Evolutionary conservation across 179 eudicot species (phyloP).

Genomic region (Beta macrorhiza): DNA sequence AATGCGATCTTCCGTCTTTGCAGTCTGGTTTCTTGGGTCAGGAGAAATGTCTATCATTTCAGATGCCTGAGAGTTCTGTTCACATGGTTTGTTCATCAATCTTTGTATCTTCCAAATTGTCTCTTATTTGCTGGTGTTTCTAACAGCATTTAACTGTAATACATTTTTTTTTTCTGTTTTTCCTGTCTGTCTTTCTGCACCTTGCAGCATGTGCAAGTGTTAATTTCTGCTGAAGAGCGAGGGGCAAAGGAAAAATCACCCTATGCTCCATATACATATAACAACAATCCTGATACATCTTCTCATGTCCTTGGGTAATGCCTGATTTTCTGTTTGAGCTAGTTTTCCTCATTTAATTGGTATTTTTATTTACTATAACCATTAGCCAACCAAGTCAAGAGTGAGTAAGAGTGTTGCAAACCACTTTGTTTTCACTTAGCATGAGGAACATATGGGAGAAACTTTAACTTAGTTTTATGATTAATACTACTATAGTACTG

Average conservation of each 20-base stretch:
- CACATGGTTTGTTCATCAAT: slow-evolving; percentile 49
- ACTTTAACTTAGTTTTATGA: background rate
- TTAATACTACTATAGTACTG: background rate
- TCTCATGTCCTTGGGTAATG: slow-evolving; percentile 60
- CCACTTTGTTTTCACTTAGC: background rate
- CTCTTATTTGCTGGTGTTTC: background rate
- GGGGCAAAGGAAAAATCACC: slow-evolving; percentile 74
- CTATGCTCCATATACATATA: slow-evolving; percentile 57
- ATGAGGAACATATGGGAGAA: background rate
- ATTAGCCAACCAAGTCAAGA: background rate
- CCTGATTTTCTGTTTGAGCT: slow-evolving; percentile 6
- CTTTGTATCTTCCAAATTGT: slow-evolving; percentile 15
- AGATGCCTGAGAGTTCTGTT: slow-evolving; percentile 41
- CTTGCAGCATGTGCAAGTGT: slow-evolving; percentile 63
- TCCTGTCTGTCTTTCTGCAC: slow-evolving; percentile 20
- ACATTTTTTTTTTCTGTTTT: background rate
- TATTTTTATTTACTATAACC: background rate
- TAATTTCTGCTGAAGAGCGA: slow-evolving; percentile 66
- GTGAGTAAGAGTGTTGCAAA: background rate
- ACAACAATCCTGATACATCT: slow-evolving; percentile 50
- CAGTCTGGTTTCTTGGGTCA: slow-evolving; percentile 62
- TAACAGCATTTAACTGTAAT: background rate
- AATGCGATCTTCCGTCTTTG: slow-evolving; percentile 26
- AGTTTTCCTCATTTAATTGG: background rate
- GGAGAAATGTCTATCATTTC: slow-evolving; percentile 58